Percentiles rank a stretch among this genome's conserved stretches.
Conservation (phyloP, 768 basidiomycete genomes). For the Mycena epipterygia region DNA sequence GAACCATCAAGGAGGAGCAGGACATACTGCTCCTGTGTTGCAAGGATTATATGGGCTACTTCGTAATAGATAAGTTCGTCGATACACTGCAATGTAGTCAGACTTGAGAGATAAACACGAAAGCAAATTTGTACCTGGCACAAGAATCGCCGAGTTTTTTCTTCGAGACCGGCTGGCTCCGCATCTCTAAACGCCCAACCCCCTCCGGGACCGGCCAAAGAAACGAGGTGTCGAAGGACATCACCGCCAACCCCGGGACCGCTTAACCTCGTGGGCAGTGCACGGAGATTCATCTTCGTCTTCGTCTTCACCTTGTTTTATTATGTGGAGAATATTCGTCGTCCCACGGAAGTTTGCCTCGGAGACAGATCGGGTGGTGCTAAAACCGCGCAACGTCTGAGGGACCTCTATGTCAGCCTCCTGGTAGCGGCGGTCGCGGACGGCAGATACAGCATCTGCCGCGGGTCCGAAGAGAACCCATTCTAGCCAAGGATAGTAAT, state of each 20-base stretch:
- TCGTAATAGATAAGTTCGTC: not conserved
- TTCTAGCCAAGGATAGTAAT: slow-evolving; percentile 10
- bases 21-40: slow-evolving; percentile 10
- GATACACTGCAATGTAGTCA: not conserved
- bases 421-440: slow-evolving; percentile 2
- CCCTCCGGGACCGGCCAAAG: not conserved
- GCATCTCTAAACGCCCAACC: slow-evolving; percentile 1
- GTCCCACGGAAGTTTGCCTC: not conserved
- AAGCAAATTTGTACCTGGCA: not conserved
- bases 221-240: not conserved
- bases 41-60: not conserved
- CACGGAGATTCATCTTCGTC: not conserved
- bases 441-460: not conserved
- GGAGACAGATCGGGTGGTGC: not conserved
- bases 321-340: not conserved
- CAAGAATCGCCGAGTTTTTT: not conserved
- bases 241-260: not conserved
- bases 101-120: not conserved
- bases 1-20: not conserved
- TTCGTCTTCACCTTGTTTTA: not conserved
- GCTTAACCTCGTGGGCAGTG: slow-evolving; percentile 9
- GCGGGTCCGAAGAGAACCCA: not conserved
- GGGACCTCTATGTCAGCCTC: not conserved
- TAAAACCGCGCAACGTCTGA: not conserved
- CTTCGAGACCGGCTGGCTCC: not conserved